These are phyloP conservation scores for Fusarium keratoplasticum DNA, from an alignment of 2,329 filamentous ascomycete species.

Conservation along the genomic window DNA sequence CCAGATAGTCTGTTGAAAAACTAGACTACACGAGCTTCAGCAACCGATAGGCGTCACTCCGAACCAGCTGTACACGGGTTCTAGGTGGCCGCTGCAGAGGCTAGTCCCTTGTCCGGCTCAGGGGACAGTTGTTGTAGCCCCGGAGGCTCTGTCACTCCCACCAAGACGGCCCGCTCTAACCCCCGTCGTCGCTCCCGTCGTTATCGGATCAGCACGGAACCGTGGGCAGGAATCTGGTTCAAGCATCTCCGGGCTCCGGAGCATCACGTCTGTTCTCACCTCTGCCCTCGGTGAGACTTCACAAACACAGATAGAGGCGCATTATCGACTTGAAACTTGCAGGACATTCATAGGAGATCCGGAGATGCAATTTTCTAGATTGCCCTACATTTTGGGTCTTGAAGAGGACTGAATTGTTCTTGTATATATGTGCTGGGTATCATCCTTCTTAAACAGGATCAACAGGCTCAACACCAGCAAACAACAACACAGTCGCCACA, in stretches of 20 bases:
- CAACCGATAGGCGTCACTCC: background rate
- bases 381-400: background rate
- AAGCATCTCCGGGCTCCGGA: constrained; percentile 43
- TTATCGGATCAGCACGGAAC: constrained; percentile 41
- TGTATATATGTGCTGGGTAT: constrained; percentile 37
- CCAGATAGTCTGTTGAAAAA: constrained; percentile 2
- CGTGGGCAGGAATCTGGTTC: constrained; percentile 17
- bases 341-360: constrained; percentile 37
- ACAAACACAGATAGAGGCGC: constrained; percentile 22
- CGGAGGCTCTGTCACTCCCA: constrained; percentile 24
- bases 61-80: background rate
- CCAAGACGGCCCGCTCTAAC: constrained; percentile 28
- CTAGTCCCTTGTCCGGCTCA: background rate
- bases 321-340: constrained; percentile 32
- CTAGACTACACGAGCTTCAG: background rate
- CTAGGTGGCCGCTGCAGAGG: background rate
- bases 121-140: constrained; percentile 3
- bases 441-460: constrained; percentile 11
- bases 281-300: constrained; percentile 25
- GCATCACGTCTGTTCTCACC: constrained; percentile 22
- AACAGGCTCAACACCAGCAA: constrained; percentile 31
- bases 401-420: constrained; percentile 14
- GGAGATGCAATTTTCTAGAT: constrained; percentile 38
- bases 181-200: constrained; percentile 24
- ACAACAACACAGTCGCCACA: constrained; percentile 12